These are phyloP conservation scores for Xylaria castorea DNA, from an alignment of 495 filamentous ascomycete species.

Conservation along the genomic window DNA sequence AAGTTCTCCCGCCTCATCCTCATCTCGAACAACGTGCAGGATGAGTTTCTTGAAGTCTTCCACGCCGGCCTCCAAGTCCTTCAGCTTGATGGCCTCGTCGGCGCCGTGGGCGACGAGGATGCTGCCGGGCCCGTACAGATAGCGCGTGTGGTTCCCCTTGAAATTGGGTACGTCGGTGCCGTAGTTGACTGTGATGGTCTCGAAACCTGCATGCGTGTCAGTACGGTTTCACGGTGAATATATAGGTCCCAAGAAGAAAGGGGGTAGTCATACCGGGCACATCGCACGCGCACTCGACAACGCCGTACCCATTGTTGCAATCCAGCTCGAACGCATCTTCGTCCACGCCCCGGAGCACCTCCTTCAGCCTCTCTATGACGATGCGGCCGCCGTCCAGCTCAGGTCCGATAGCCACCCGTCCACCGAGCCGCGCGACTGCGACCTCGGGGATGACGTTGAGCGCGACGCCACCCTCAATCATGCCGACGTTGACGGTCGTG, in stretches of 20 bases:
- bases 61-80: constrained; percentile 72
- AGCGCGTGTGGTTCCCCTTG: constrained; percentile 73
- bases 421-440: constrained; percentile 69
- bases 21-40: constrained; percentile 57
- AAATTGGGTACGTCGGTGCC: constrained; percentile 90
- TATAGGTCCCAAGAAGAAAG: constrained; percentile 2
- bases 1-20: constrained; percentile 22
- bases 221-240: neutral
- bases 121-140: constrained; percentile 86
- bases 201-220: constrained; percentile 61
- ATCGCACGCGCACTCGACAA: constrained; percentile 79
- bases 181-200: constrained; percentile 82
- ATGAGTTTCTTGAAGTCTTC: constrained; percentile 75
- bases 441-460: constrained; percentile 82
- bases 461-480: constrained; percentile 81
- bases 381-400: constrained; percentile 59
- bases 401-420: constrained; percentile 77
- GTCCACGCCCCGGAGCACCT: constrained; percentile 63
- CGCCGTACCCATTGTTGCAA: constrained; percentile 68
- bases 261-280: constrained; percentile 62
- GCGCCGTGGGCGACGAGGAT: constrained; percentile 90
- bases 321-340: constrained; percentile 65
- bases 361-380: constrained; percentile 60
- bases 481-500: constrained; percentile 86
- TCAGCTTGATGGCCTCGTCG: constrained; percentile 76